Base-by-base conservation (phyloP, 257 asterid genomes). In the Rhazya stricta region DNA sequence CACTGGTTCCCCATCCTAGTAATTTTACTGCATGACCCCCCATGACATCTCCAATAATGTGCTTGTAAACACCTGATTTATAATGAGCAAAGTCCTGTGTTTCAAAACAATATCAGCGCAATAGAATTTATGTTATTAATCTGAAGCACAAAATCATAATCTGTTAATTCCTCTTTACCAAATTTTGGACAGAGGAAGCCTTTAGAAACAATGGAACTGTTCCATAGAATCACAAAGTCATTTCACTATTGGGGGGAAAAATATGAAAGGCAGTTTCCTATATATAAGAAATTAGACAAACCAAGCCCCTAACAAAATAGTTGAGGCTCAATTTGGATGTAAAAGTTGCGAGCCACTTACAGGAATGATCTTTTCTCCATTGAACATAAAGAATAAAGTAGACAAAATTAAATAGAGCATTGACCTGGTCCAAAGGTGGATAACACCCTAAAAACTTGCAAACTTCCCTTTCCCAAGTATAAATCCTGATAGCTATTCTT, bases 1-100 rank as follows among this genome's bases (percentile, higher is more conserved):
- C 91, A 4, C 85, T 60, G 53, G 97, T 89, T 80, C 98, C 99
- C 97, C 98, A 94, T 77, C 98, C 99, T 25, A 94, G 90, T 72
- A 94, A 88, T 85, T 94, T 94, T 60, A 92, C 99, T 6, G 98
- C 96, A 80, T 94, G 99, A 50, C 96, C 98, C 72, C 98, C 99
- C 90, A 94, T 81, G 71, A 27, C 83, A 15, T 78, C 92, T 65
- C 98, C 99, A 46, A 85, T 79, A 51, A 87, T 46, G 78, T 92
- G 97, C 62, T 80, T 92, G 88, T 94, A 94, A 56, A 94, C 99
- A 82, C 99, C 99, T 0, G 99, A 92, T 74, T 87, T 84, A 80
- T 94, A 94, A 80, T 88, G 89, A 43, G 99, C 99, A 53, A 94
- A 94, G 74, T 94, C 99, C 98, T 94, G 91, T 37, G 48, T 78